Base-by-base conservation (phyloP, 2,329 filamentous ascomycete genomes). In the Exophiala sideris region DNA sequence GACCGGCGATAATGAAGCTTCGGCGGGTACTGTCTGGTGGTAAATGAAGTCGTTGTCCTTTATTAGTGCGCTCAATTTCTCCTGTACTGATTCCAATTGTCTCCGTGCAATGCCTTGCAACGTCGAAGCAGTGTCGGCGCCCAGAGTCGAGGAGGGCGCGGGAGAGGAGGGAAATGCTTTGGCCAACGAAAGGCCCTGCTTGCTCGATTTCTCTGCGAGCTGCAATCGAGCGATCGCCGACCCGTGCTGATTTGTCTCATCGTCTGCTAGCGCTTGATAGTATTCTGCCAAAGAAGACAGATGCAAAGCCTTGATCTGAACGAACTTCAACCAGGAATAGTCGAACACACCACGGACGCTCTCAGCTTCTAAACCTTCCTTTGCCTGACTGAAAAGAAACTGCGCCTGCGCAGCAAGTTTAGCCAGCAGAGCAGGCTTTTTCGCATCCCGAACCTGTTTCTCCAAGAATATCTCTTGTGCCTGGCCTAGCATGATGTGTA, bases 21-120 rank as follows among this genome's bases (percentile, higher is more conserved):
- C 91, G 8, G 86, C 85, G 0, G 94, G 92, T 1, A 99, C 86
- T 1, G 84, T 86, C 64, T 97, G 90, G 68, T 99, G 94, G 67
- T 99, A 99, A 68, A 99, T 96, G 71, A 94, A 97, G 68, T 99
- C 94, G 63, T 99, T 99, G 70, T 99, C 94, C 66, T 95, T 96
- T 62, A 81, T 79, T 46, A 91, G 79, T 57, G 89, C 85, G 14
- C 78, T 77, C 18, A 96, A 76, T 68, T 88, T 91, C 58, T 92
- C 88, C 67, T 95, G 88, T 2, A 96, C 86, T 32, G 84, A 86
- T 0, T 87, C 79, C 24, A 88, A 73, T 64, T 97, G 92, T 57
- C 91, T 83, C 69, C 90, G 95, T 12, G 89, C 86, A 60, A 95
- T 81, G 33, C 95, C 91, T n/a, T 83, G 76, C 34, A 99, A 73